phyloP scores from a whole-genome alignment of 805 yeast genomes.

The Candida andamanensis region DNA sequence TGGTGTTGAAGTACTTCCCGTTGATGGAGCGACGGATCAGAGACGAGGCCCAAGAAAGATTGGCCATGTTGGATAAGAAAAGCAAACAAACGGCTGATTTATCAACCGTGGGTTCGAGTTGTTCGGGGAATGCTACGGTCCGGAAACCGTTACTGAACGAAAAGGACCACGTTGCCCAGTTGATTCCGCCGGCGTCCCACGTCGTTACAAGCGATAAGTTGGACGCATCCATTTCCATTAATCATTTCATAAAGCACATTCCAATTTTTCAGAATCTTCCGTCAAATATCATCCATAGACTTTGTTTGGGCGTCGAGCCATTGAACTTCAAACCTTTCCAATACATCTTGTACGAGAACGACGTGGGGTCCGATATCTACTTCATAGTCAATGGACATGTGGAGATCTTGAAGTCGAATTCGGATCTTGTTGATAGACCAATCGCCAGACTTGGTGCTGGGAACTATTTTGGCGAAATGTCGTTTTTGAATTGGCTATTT shows the following conservation, averaged over 20 bases:
- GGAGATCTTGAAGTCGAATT: constrained; percentile 47
- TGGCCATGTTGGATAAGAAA: constrained; percentile 61
- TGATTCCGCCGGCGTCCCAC: constrained; percentile 1
- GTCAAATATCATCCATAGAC: constrained; percentile 52
- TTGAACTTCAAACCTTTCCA: constrained; percentile 50
- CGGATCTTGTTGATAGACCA: constrained; percentile 16
- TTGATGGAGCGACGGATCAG: constrained; percentile 61
- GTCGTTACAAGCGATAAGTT: constrained; percentile 23
- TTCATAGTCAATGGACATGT: constrained; percentile 67
- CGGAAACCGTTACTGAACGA: background rate
- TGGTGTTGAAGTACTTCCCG: constrained; percentile 60
- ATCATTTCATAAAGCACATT: constrained; percentile 52
- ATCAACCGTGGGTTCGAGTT: background rate
- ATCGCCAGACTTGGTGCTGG: constrained; percentile 59
- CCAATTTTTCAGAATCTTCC: constrained; percentile 59
- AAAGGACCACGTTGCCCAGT: background rate
- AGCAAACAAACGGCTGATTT: constrained; percentile 46
- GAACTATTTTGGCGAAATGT: constrained; percentile 73
- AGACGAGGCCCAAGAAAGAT: constrained; percentile 75
- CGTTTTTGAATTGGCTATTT: constrained; percentile 49
- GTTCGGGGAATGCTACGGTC: no score
- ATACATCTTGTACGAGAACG: constrained; percentile 55
- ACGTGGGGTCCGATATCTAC: constrained; percentile 57
- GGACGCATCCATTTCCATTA: constrained; percentile 51
- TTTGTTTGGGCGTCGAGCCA: constrained; percentile 63